Evolutionary conservation across 768 basidiomycete species (phyloP), one percentile per base, ranked within the genome.

Genomic region (Neoboletus brunneissimus): DNA sequence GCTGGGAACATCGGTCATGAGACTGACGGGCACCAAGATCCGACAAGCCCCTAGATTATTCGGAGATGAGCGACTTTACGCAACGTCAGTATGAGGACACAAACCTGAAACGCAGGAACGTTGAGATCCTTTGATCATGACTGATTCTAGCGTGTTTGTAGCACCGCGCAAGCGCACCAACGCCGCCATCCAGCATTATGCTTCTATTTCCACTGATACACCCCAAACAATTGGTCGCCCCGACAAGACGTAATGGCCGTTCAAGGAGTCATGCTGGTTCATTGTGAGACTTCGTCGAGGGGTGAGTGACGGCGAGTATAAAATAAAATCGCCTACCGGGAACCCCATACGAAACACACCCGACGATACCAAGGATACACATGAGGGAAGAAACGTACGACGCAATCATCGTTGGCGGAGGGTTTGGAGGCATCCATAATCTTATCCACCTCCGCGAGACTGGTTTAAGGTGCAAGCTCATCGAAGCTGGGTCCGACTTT

Each of bases 401-500:
- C 20, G 56, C 48, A 4, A 53, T 57, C 47, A 57, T 59, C 35
- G 31, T 59, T 8, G 56, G 56, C 11, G 44, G n/a, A 2, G 56
- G 58, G 13, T 59, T 59, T 1, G 32, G 18, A n/a, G 56, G 56
- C 18, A 13, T 58, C 20, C 43, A 54, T 31, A 52, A 51, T 8
- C 56, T 60, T 10, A 43, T 58, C 32, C 52, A 58, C 38, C 40
- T 60, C 15, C 44, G 59, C 13, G 23, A 47, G 27, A 27, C 25
- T 6, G 59, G 56, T 10, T 54, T 51, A 20, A 29, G 8, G 6
- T 60, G 59, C 56, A 58, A 49, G 41, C 8, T 58, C 5, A 54
- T 41, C 31, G 61, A 63, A 15, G 50, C 50, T 0, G 61, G 47
- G 16, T 46, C 61, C 7, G 47, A 54, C 15, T 22, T 62, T 12